Evolutionary conservation across 495 filamentous ascomycete genomes (phyloP).

Genomic region (Hypoxylon fragiforme): DNA sequence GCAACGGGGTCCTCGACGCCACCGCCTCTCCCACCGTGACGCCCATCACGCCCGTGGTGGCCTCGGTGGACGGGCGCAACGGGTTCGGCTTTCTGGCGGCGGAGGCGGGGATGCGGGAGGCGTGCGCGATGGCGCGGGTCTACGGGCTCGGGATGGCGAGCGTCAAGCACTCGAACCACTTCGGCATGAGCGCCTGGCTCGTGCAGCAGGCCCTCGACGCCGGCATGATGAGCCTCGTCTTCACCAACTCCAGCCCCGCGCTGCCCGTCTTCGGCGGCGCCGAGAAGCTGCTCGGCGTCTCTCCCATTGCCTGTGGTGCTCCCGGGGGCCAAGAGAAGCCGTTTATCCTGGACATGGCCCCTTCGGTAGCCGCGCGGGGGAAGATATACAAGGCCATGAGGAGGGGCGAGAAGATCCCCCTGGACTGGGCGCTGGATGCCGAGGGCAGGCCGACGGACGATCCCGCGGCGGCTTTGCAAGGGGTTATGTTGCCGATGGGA

Average conservation of each 20-base stretch:
- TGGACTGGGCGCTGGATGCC: constrained; percentile 72
- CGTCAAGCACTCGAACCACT: constrained; percentile 77
- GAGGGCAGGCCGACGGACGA: constrained; percentile 72
- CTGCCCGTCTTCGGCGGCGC: constrained; percentile 73
- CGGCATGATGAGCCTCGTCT: constrained; percentile 74
- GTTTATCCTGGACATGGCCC: constrained; percentile 82
- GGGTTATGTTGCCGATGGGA: constrained; percentile 80
- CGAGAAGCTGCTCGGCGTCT: constrained; percentile 70
- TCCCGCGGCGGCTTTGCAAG: constrained; percentile 64
- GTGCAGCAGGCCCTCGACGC: constrained; percentile 73
- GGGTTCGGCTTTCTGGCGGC: constrained; percentile 75
- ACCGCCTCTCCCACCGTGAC: constrained; percentile 57
- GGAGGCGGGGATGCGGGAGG: constrained; percentile 60
- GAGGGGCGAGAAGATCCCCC: constrained; percentile 72
- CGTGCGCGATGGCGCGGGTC: constrained; percentile 64
- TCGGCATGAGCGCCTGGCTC: constrained; percentile 79
- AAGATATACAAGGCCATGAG: constrained; percentile 76
- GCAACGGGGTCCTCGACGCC: constrained; percentile 64
- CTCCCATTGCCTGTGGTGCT: constrained; percentile 76
- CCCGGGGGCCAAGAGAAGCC: constrained; percentile 57
- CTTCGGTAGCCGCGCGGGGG: constrained; percentile 69
- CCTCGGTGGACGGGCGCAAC: constrained; percentile 68
- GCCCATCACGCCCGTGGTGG: constrained; percentile 68
- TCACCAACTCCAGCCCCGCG: constrained; percentile 77
- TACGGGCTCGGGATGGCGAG: constrained; percentile 74